Base-by-base conservation (phyloP, 2,329 filamentous ascomycete species). In the Fusarium sp. region DNA sequence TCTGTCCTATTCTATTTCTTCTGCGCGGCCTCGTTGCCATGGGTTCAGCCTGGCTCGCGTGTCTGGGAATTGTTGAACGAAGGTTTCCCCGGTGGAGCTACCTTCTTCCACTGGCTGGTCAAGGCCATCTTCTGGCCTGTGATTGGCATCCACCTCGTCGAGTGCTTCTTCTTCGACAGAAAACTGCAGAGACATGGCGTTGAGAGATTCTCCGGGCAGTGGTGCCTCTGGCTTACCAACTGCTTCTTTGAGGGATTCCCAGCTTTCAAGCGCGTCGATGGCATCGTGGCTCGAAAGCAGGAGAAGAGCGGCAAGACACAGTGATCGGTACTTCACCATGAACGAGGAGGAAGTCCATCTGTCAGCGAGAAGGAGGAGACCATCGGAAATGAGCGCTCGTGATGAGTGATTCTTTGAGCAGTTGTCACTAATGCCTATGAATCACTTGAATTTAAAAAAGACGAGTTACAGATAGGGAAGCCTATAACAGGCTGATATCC, bases 131-230 rank as follows among this genome's bases (percentile, higher is more conserved):
- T 91, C 55, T 71, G 81, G 20, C 82, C 86, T 1, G 86, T 94
- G 58, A 5, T 93, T 2, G 82, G 74, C 0, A 85, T 93, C 13
- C 95, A 97, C 78, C 23, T 83, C 0, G 61, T 78, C 4, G 95
- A 97, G 82, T 80, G 84, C n/a, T 79, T 80, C 44, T 80, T 82
- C 75, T 81, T 90, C 71, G 84, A 85, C 66, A 78, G 75, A 41
- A 81, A 79, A 49, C 78, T 89, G 62, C 73, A 72, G 55, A 84
- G 76, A 74, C 82, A 85, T 67, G 83, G 83, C 8, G 83, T 89
- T 12, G 76, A 77, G 61, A 76, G 79, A 34, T 81, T 83, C 9
- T 79, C 78, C 8, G 44, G 42, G n/a, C 68, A 85, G 15, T 90
- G 89, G 87, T 83, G 79, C 77, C 69, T 79, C 54, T 91, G 89